Evolutionary conservation across 208 protist species (phyloP).

Genomic region (Trypanosoma rangeli): DNA sequence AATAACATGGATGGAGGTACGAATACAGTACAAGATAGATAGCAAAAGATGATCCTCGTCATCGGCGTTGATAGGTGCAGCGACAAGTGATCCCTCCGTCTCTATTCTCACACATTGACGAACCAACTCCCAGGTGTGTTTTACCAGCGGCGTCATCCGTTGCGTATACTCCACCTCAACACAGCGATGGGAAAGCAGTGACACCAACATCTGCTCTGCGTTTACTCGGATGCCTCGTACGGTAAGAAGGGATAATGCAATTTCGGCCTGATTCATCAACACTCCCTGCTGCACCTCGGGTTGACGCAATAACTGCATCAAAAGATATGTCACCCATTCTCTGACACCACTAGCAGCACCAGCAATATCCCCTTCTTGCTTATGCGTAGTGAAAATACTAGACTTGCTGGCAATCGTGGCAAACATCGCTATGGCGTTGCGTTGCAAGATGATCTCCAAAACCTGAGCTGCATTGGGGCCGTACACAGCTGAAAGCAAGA

Average conservation of each 20-base stretch:
- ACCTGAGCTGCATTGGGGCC: slow-evolving; percentile 17
- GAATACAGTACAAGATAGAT: slow-evolving; percentile 38
- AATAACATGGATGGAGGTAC: slow-evolving; percentile 27
- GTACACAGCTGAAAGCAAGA: slow-evolving; percentile 20
- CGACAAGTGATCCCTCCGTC: background rate
- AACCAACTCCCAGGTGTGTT: slow-evolving; percentile 36
- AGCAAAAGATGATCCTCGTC: slow-evolving; percentile 29
- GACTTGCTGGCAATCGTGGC: slow-evolving; percentile 9
- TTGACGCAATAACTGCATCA: slow-evolving; percentile 20
- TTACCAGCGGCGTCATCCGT: slow-evolving; percentile 31
- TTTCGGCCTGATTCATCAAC: slow-evolving; percentile 11
- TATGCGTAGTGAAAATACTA: background rate
- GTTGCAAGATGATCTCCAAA: slow-evolving; percentile 12
- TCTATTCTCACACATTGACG: slow-evolving; percentile 30
- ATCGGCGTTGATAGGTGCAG: background rate
- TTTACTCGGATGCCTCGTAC: slow-evolving; percentile 17
- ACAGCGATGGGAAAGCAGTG: slow-evolving; percentile 36
- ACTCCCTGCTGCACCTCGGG: slow-evolving; percentile 22
- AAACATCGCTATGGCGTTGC: slow-evolving; percentile 19
- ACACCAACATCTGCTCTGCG: slow-evolving; percentile 30
- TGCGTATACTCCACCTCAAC: slow-evolving; percentile 18
- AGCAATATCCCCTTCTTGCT: background rate
- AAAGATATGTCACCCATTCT: slow-evolving; percentile 28
- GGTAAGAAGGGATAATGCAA: slow-evolving; percentile 30
- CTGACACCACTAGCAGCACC: background rate